Conservation (phyloP, 192 early-diverging fungal species). For the Coemansia sp. region DNA sequence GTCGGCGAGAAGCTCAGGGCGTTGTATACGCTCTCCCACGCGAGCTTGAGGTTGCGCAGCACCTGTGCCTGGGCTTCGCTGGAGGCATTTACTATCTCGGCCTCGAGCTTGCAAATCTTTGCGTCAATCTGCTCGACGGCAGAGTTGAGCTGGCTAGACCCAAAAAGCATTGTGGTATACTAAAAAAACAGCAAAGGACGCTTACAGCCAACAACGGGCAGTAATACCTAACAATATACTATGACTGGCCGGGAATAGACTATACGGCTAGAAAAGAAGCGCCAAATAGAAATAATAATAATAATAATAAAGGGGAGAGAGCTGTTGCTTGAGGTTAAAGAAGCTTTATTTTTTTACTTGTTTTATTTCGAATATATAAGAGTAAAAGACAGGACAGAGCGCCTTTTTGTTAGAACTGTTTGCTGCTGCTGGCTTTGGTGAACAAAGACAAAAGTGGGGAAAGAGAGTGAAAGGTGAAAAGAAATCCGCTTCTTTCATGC, state of each 20-base stretch:
- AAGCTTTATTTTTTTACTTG: not conserved
- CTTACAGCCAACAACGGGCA: not conserved
- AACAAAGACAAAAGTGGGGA: conserved; percentile 1
- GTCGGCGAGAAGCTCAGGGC: conserved; percentile 38
- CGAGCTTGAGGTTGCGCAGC: conserved; percentile 43
- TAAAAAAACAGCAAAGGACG: not conserved
- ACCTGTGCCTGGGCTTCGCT: conserved; percentile 43
- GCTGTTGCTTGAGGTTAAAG: not conserved
- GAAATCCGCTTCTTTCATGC: not conserved
- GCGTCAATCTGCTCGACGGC: conserved; percentile 43
- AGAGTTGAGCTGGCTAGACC: conserved; percentile 31
- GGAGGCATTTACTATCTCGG: conserved; percentile 28
- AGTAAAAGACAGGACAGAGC: not conserved
- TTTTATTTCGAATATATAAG: not conserved
- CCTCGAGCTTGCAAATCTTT: conserved; percentile 45
- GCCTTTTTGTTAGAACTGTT: not conserved
- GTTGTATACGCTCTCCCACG: conserved; percentile 49
- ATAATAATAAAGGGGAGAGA: no score
- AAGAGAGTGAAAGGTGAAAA: conserved; percentile 1
- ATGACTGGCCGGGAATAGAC: not conserved
- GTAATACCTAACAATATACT: not conserved
- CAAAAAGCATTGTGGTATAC: conserved; percentile 25
- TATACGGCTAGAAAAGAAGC: not conserved
- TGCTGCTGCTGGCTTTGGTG: not conserved
- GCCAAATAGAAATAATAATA: no score